These are phyloP conservation scores for Thermochaetoides thermophila DNA, from an alignment of 495 filamentous ascomycete genomes.

Conservation along the genomic window DNA sequence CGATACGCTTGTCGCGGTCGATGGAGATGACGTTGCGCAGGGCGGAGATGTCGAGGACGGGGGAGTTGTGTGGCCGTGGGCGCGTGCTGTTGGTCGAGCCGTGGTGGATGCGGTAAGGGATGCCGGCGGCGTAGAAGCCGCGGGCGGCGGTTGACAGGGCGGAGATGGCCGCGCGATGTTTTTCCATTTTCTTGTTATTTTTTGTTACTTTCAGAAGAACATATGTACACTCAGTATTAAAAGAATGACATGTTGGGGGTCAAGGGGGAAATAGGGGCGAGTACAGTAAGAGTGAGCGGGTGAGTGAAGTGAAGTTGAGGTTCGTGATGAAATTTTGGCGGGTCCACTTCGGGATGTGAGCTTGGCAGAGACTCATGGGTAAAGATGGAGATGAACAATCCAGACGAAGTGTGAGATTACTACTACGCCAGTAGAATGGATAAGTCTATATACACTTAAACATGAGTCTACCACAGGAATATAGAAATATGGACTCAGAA, in stretches of 20 bases:
- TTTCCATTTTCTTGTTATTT: slow-evolving; percentile 9
- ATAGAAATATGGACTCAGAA: no score
- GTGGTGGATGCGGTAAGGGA: slow-evolving; percentile 63
- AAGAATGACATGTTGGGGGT: no score
- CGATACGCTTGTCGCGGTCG: slow-evolving; percentile 27
- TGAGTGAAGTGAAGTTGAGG: slow-evolving; percentile 1
- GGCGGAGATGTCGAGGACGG: slow-evolving; percentile 35
- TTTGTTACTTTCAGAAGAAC: background rate
- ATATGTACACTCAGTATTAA: no score
- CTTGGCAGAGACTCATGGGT: slow-evolving; percentile 1
- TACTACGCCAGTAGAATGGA: no score
- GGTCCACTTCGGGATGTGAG: no score
- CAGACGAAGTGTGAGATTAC: no score
- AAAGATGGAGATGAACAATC: no score
- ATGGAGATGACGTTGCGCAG: slow-evolving; percentile 41
- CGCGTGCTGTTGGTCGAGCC: slow-evolving; percentile 64
- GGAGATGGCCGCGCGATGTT: slow-evolving; percentile 11
- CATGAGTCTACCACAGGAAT: no score
- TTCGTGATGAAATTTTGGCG: slow-evolving; percentile 1
- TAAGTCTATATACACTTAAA: no score
- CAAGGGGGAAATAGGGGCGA: no score
- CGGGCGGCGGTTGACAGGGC: slow-evolving; percentile 30
- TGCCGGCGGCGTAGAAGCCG: slow-evolving; percentile 38
- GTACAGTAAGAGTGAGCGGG: no score
- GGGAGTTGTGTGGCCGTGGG: slow-evolving; percentile 24